Evolutionary conservation across 2,329 filamentous ascomycete genomes (phyloP).

Genomic region (Tetracladium maxilliforme): DNA sequence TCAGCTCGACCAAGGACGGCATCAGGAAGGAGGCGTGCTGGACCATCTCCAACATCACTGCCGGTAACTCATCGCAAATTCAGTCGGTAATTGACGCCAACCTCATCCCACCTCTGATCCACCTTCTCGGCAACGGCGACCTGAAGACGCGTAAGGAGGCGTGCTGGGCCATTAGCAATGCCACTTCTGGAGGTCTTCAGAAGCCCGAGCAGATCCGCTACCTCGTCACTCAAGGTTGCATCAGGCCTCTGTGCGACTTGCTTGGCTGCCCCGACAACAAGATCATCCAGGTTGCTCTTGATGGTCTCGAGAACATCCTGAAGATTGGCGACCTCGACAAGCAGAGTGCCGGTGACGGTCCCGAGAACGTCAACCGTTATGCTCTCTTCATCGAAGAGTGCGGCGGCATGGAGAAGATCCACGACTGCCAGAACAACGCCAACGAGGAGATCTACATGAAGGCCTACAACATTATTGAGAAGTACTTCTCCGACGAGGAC

Average conservation of each 20-base stretch:
- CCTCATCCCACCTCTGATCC: slow-evolving; percentile 91
- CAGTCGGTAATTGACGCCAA: slow-evolving; percentile 93
- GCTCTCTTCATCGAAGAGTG: slow-evolving; percentile 98
- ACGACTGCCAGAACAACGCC: slow-evolving; percentile 99
- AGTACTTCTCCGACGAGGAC: slow-evolving; percentile 99
- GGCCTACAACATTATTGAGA: slow-evolving; percentile 99
- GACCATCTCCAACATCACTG: slow-evolving; percentile 99
- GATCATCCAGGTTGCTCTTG: slow-evolving; percentile 97
- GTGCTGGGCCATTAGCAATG: slow-evolving; percentile 99
- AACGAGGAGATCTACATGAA: slow-evolving; percentile 99
- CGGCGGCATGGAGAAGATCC: slow-evolving; percentile 99
- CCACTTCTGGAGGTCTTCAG: slow-evolving; percentile 90
- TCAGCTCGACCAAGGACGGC: slow-evolving; percentile 95
- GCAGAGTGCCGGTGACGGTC: slow-evolving; percentile 62
- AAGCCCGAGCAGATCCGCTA: slow-evolving; percentile 98
- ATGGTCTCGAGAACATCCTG: slow-evolving; percentile 96
- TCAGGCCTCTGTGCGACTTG: slow-evolving; percentile 92
- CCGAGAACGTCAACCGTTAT: slow-evolving; percentile 83
- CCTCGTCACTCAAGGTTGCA: slow-evolving; percentile 83
- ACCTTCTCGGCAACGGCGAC: slow-evolving; percentile 90
- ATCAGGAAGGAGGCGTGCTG: slow-evolving; percentile 99
- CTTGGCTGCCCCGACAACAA: slow-evolving; percentile 97
- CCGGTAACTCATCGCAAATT: slow-evolving; percentile 94
- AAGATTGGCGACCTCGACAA: slow-evolving; percentile 99
- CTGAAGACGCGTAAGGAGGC: slow-evolving; percentile 99